Base-by-base conservation (phyloP, 306 rosid species). In the Ormosia emarginata region DNA sequence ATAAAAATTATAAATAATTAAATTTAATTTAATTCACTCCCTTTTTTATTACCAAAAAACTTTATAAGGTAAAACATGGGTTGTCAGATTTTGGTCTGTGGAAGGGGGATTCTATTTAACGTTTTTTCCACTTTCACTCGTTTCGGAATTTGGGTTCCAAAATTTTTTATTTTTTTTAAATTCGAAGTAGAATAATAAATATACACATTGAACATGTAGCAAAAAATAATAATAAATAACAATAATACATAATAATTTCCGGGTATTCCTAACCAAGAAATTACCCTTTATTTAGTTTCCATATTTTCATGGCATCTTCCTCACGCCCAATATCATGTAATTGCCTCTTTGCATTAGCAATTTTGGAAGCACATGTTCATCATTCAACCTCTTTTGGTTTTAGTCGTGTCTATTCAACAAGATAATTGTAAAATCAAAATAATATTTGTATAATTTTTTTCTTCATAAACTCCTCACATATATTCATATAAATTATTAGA, bases 51-150 rank as follows among this genome's bases (percentile, higher is more conserved):
- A 69, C 69, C 61, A 34, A 66, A 55, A 63, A 49, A 49, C 14
- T 10, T 18, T 4, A 39, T 58, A 63, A 62, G 41, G 55, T 6
- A 59, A 18, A 70, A 70, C 77, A 46, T 70, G 90, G 83, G 46
- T 6, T 85, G 88, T 78, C 94, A 88, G 94, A 84, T 84, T 80
- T 85, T 82, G 75, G 44, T 43, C 77, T 71, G 12, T 30, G 73
- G 66, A 85, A 74, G 81, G 79, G 79, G 71, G 90, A 82, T 88
- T 85, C 80, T 12, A 79, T 75, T 58, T 78, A 39, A 73, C 67
- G 37, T 46, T 81, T 74, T 73, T 81, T 71, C 73, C 11, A 32
- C 50, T 46, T 73, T 77, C 78, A 57, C 83, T 85, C 49, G 3
- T 67, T 80, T 39, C 62, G 58, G 66, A 62, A 64, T 15, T 76